These are phyloP conservation scores for Cyclotella choctawhatcheeana DNA, from an alignment of 108 stramenopile genomes.

Conservation along the genomic window DNA sequence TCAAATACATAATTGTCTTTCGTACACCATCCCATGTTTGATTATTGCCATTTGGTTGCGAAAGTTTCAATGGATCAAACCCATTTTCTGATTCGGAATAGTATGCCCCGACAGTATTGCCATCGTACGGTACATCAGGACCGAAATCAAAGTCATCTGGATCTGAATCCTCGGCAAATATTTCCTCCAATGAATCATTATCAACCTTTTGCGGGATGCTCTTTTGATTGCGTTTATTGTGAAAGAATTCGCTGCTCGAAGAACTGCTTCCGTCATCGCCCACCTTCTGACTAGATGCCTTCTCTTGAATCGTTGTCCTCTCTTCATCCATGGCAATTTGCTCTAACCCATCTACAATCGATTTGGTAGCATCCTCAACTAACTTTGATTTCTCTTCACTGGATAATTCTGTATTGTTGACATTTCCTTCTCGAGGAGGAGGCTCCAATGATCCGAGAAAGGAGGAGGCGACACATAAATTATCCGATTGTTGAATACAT, in stretches of 20 bases:
- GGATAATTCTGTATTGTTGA: background rate
- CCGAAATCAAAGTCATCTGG: slow-evolving; percentile 52
- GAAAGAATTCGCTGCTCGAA: slow-evolving; percentile 31
- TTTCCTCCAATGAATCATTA: slow-evolving; percentile 54
- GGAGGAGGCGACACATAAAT: slow-evolving; percentile 19
- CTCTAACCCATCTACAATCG: slow-evolving; percentile 34
- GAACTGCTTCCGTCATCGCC: slow-evolving; percentile 34
- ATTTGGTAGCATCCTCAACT: slow-evolving; percentile 36
- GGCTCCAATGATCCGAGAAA: slow-evolving; percentile 51
- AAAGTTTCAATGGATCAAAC: slow-evolving; percentile 40
- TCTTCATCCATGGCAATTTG: slow-evolving; percentile 28
- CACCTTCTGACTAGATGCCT: background rate
- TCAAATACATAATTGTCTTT: slow-evolving; percentile 31
- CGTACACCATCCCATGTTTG: slow-evolving; percentile 41
- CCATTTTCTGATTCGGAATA: too few species aligned
- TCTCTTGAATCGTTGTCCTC: background rate
- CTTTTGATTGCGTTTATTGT: slow-evolving; percentile 11
- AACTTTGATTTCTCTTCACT: slow-evolving; percentile 22
- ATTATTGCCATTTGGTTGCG: slow-evolving; percentile 26
- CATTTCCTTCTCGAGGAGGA: slow-evolving; percentile 14
- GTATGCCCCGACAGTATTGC: background rate
- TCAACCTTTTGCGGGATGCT: slow-evolving; percentile 5
- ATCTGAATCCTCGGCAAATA: slow-evolving; percentile 60
- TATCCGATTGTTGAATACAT: slow-evolving; percentile 47
- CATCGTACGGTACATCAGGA: slow-evolving; percentile 9